Conservation (phyloP, 176 grass and related monocot species). For the Oryza nivara region DNA sequence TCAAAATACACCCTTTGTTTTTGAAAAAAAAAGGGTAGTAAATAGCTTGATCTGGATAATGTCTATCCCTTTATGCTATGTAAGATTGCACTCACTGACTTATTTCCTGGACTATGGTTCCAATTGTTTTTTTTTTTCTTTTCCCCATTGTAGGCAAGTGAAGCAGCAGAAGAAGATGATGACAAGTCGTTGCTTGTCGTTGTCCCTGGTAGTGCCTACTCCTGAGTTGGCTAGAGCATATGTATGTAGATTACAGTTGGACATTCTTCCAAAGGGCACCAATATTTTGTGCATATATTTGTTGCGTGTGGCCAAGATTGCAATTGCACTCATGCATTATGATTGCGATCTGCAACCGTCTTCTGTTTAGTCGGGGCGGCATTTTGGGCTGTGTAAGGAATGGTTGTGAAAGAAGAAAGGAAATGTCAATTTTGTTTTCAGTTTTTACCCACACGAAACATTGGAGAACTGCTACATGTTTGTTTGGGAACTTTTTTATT, state of each 20-base stretch:
- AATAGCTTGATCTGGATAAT: conserved; percentile 14
- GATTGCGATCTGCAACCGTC: conserved; percentile 2
- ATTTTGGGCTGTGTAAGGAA: neutral
- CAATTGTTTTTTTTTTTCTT: neutral
- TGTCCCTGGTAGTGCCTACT: conserved; percentile 94
- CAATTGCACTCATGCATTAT: neutral
- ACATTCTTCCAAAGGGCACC: conserved; percentile 6
- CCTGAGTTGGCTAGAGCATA: conserved; percentile 1
- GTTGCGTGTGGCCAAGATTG: neutral
- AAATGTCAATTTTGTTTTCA: neutral
- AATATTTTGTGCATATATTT: conserved; percentile 27
- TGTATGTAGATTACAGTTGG: neutral
- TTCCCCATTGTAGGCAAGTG: conserved; percentile 38
- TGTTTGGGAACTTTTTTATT: too few relatives aligned
- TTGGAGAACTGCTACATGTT: too few relatives aligned
- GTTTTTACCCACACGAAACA: too few relatives aligned
- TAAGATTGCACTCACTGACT: conserved; percentile 19
- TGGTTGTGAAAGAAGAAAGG: neutral
- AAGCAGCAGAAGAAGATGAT: conserved; percentile 38
- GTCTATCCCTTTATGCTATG: conserved; percentile 10
- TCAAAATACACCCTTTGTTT: too few relatives aligned
- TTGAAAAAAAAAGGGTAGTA: neutral
- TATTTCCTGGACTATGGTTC: neutral
- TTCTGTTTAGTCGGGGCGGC: conserved; percentile 2
- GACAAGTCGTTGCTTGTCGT: conserved; percentile 47